phyloP scores from a whole-genome alignment of 148 eudicot species.

The Camellia sinensis region DNA sequence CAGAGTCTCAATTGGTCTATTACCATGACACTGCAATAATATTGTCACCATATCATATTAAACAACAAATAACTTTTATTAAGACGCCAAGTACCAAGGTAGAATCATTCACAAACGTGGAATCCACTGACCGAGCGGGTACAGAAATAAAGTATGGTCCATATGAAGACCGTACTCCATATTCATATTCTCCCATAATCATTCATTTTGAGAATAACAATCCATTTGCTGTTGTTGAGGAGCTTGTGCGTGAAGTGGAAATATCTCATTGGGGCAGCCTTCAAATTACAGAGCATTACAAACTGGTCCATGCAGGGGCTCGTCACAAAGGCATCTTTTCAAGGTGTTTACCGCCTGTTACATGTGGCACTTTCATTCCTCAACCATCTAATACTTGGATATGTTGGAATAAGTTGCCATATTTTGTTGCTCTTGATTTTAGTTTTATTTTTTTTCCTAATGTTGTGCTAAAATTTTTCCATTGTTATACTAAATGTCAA shows the following conservation, averaged over 20 bases:
- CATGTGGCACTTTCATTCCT: constrained; percentile 1
- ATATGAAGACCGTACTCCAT: constrained; percentile 56
- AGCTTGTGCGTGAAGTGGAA: constrained; percentile 89
- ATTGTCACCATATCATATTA: constrained; percentile 75
- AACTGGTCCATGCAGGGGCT: constrained; percentile 86
- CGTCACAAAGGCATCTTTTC: constrained; percentile 92
- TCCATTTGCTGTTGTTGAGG: constrained; percentile 96
- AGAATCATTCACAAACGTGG: constrained; percentile 80
- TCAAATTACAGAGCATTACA: constrained; percentile 80
- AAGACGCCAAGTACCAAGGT: constrained; percentile 74
- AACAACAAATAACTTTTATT: constrained; percentile 64
- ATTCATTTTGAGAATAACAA: constrained; percentile 89
- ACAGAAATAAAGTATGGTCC: constrained; percentile 88
- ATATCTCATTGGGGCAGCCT: constrained; percentile 97
- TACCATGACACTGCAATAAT: constrained; percentile 87
- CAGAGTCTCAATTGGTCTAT: constrained; percentile 88
- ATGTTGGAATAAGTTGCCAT: background rate
- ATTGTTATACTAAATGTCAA: background rate
- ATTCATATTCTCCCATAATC: constrained; percentile 68
- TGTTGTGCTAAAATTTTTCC: background rate
- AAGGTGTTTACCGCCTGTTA: constrained; percentile 46
- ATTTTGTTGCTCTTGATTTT: background rate
- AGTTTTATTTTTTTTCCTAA: background rate
- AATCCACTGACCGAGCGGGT: constrained; percentile 66
- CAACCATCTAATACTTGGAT: background rate